Conservation (phyloP, 805 yeast genomes). For the Candida saitoana region DNA sequence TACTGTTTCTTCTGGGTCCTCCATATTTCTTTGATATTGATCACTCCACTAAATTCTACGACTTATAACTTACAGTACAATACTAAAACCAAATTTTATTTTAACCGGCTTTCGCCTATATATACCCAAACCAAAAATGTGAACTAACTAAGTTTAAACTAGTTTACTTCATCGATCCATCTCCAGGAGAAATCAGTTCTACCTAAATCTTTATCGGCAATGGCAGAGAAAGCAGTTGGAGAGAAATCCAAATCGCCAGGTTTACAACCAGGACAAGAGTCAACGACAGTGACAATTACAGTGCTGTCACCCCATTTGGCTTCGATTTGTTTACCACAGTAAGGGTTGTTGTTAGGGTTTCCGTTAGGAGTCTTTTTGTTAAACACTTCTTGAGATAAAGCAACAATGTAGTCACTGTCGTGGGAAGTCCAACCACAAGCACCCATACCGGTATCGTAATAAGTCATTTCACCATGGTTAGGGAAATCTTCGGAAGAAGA, state of each 20-base stretch:
- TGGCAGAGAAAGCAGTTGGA: conserved; percentile 52
- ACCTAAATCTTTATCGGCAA: conserved; percentile 52
- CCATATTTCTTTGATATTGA: too few relatives aligned
- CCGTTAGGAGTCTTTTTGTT: conserved; percentile 27
- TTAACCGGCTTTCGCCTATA: too few relatives aligned
- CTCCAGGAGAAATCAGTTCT: conserved; percentile 54
- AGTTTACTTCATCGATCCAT: conserved; percentile 19
- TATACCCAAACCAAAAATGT: too few relatives aligned
- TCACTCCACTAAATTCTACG: too few relatives aligned
- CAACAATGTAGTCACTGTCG: conserved; percentile 50
- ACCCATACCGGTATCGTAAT: conserved; percentile 44
- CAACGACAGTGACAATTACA: conserved; percentile 54
- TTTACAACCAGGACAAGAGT: conserved; percentile 54
- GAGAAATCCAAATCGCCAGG: conserved; percentile 52
- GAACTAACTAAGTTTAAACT: too few relatives aligned
- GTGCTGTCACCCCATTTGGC: conserved; percentile 46
- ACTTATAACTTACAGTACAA: too few relatives aligned
- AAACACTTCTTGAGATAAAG: conserved; percentile 44
- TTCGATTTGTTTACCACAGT: conserved; percentile 51
- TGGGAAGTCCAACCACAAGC: conserved; percentile 51
- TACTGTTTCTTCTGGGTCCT: too few relatives aligned
- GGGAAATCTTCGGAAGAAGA: conserved; percentile 5
- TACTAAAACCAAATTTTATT: too few relatives aligned
- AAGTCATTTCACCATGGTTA: conserved; percentile 47
- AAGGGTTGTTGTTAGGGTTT: conserved; percentile 43